Evolutionary conservation across 306 rosid genomes (phyloP).

Genomic region (Benincasa hispida): DNA sequence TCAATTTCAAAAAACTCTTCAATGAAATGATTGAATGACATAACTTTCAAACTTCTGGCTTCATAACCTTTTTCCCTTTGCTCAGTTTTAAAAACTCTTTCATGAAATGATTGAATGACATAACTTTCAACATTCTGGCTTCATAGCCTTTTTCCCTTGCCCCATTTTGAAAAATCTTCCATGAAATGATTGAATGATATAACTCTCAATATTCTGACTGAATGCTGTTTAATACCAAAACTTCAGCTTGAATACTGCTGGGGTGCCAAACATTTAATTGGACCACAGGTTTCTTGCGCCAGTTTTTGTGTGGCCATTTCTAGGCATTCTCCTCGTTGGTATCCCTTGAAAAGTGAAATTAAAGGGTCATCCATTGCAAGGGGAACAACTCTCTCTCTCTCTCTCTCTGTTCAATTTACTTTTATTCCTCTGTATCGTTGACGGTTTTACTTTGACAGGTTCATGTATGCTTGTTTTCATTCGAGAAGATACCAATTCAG

Average conservation of each 20-base stretch:
- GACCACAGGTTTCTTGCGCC: neutral
- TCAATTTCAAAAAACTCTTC: neutral
- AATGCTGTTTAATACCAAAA: neutral
- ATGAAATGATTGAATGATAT: neutral
- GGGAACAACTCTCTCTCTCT: neutral
- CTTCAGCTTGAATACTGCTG: neutral
- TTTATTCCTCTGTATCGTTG: neutral
- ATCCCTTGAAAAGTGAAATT: neutral
- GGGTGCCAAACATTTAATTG: neutral
- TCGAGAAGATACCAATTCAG: neutral
- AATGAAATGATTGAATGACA: neutral
- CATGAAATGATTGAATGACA: neutral
- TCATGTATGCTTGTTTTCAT: neutral
- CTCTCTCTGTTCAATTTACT: neutral
- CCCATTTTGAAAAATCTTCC: neutral
- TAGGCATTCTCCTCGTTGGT: neutral
- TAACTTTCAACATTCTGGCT: neutral
- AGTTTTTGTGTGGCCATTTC: neutral
- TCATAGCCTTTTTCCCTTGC: neutral
- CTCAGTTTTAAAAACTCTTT: neutral
- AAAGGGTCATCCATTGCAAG: neutral
- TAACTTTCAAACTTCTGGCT: neutral
- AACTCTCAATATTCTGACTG: neutral
- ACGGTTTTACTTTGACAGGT: neutral
- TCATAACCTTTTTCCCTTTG: neutral